These are phyloP conservation scores for Botrytis fabae DNA, from an alignment of 2,329 filamentous ascomycete genomes.

Conservation along the genomic window DNA sequence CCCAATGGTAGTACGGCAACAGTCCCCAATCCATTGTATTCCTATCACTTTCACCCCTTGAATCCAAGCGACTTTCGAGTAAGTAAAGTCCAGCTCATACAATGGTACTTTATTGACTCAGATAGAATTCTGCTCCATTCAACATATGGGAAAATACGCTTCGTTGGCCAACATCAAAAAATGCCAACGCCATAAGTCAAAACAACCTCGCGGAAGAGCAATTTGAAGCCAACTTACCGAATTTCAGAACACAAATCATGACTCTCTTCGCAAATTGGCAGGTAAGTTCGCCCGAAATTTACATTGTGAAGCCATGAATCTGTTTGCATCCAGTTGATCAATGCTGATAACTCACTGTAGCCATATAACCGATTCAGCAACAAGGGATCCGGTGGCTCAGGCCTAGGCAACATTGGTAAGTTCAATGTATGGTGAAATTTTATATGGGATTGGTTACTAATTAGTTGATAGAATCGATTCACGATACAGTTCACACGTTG, in stretches of 20 bases:
- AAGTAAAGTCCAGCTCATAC: neutral
- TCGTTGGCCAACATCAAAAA: constrained; percentile 18
- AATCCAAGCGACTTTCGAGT: constrained; percentile 14
- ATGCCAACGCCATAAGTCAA: constrained; percentile 12
- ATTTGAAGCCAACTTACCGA: constrained; percentile 15
- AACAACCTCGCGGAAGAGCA: constrained; percentile 12
- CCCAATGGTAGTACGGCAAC: constrained; percentile 53
- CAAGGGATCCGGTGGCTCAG: constrained; percentile 14
- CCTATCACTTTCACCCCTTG: constrained; percentile 57
- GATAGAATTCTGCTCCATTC: neutral
- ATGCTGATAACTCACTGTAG: neutral
- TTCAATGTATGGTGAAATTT: neutral
- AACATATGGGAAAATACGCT: constrained; percentile 1
- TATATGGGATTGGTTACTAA: neutral
- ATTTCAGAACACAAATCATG: constrained; percentile 23
- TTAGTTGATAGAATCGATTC: constrained; percentile 20
- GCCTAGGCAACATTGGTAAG: constrained; percentile 20
- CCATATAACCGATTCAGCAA: constrained; percentile 23
- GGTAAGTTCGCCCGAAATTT: neutral
- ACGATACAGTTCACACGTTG: constrained; percentile 15
- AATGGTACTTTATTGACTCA: constrained; percentile 4
- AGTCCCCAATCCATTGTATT: constrained; percentile 63
- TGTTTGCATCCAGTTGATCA: neutral
- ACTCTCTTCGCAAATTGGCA: constrained; percentile 23
- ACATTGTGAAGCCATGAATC: neutral